Evolutionary conservation across 2,329 filamentous ascomycete species (phyloP).

Genomic region (Aspergillus vadensis): DNA sequence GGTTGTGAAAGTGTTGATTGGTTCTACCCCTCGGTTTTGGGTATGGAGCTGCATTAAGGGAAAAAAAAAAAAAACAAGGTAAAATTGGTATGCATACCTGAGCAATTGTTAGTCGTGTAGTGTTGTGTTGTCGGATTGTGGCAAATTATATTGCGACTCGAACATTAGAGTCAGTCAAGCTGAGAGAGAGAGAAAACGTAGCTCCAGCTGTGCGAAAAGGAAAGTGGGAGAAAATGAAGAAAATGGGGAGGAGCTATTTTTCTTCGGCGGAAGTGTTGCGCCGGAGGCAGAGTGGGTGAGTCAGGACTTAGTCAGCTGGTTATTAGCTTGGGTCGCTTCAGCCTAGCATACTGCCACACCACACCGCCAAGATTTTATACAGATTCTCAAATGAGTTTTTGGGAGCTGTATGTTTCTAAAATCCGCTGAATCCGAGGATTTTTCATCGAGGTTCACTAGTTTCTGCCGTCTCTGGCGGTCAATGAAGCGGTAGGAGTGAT

Average conservation of each 20-base stretch:
- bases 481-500: no score
- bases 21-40: constrained; percentile 3
- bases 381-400: no score
- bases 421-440: no score
- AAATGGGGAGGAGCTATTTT: constrained; percentile 7
- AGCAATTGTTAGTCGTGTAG: not conserved
- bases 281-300: constrained; percentile 5
- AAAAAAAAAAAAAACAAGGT: not conserved
- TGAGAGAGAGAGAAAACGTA: not conserved
- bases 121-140: no score
- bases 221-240: constrained; percentile 6
- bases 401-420: no score
- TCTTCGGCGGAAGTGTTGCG: constrained; percentile 5
- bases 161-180: constrained; percentile 1
- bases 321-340: no score
- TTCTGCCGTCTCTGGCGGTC: no score
- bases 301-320: constrained; percentile 7
- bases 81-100: constrained; percentile 7
- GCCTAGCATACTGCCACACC: no score
- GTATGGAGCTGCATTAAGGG: not conserved
- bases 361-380: no score
- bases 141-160: no score
- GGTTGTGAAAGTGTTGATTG: constrained; percentile 16
- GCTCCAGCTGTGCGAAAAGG: not conserved
- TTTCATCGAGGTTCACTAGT: no score